A percentile compares a stretch with the other conserved stretches of the same genome.
These are phyloP conservation scores for Isoetes engelmannii DNA, from an alignment of 83 land plant genomes.

Conservation along the genomic window DNA sequence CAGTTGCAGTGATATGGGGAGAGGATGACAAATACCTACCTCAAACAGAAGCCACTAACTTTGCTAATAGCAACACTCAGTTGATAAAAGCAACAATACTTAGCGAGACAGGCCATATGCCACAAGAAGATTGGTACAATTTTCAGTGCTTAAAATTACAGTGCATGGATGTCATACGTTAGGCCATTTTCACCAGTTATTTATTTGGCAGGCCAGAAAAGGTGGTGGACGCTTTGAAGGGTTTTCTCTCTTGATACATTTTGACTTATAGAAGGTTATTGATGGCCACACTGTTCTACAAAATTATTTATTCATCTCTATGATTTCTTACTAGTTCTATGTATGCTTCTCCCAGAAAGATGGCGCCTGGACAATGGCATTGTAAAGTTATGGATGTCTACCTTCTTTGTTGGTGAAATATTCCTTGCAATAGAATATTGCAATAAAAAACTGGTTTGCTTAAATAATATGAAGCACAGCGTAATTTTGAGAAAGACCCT, in stretches of 20 bases:
- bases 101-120: constrained; percentile 95
- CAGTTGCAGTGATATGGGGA: constrained; percentile 81
- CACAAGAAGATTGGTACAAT: constrained; percentile 94
- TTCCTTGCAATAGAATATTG: too few relatives aligned
- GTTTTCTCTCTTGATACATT: constrained; percentile 25
- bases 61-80: constrained; percentile 58
- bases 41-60: constrained; percentile 65
- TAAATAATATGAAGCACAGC: too few relatives aligned
- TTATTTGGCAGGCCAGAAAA: constrained; percentile 69
- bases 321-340: too few relatives aligned
- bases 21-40: constrained; percentile 75
- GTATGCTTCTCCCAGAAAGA: too few relatives aligned
- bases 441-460: too few relatives aligned
- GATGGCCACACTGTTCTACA: too few relatives aligned
- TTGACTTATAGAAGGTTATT: too few relatives aligned
- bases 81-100: constrained; percentile 43
- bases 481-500: too few relatives aligned
- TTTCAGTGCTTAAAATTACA: background rate
- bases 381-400: too few relatives aligned
- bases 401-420: too few relatives aligned
- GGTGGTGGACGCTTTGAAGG: constrained; percentile 54
- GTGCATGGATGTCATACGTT: background rate
- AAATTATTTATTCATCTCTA: too few relatives aligned
- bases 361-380: too few relatives aligned
- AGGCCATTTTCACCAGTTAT: background rate